These are phyloP conservation scores for Tulasnella sp. DNA, from an alignment of 768 basidiomycete genomes.

Conservation along the genomic window DNA sequence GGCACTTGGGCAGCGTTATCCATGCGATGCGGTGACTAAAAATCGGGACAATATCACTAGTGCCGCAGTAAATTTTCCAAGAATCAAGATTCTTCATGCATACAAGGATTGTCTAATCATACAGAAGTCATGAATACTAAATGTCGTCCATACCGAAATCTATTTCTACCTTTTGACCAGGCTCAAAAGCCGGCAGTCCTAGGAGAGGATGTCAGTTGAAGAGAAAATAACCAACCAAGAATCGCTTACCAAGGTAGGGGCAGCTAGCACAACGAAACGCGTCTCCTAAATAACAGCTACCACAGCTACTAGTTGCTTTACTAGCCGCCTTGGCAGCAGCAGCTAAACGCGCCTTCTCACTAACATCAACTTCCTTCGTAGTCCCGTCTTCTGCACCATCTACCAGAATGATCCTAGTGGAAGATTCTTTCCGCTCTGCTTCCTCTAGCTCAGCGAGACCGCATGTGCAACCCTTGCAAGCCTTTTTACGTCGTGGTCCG, in stretches of 20 bases:
- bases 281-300: slow-evolving; percentile 94
- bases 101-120: not conserved
- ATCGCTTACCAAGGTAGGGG: slow-evolving; percentile 81
- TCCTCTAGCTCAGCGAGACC: slow-evolving; percentile 90
- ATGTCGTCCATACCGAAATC: slow-evolving; percentile 82
- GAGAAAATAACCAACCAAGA: slow-evolving; percentile 11
- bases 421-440: slow-evolving; percentile 43
- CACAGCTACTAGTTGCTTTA: slow-evolving; percentile 92
- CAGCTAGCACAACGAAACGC: slow-evolving; percentile 95
- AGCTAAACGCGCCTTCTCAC: slow-evolving; percentile 52
- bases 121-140: slow-evolving; percentile 26
- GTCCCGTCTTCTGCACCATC: slow-evolving; percentile 50
- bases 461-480: slow-evolving; percentile 94
- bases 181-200: slow-evolving; percentile 97
- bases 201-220: slow-evolving; percentile 17
- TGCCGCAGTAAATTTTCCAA: no score
- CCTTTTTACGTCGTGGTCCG: slow-evolving; percentile 64
- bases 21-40: no score
- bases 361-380: slow-evolving; percentile 31
- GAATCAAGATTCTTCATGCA: no score
- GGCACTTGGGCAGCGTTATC: no score
- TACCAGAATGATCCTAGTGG: slow-evolving; percentile 51
- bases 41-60: no score
- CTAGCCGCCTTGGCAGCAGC: slow-evolving; percentile 57
- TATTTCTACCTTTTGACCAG: slow-evolving; percentile 94